Evolutionary conservation across 2,329 filamentous ascomycete genomes (phyloP).

Genomic region (Calonectria fujianensis): DNA sequence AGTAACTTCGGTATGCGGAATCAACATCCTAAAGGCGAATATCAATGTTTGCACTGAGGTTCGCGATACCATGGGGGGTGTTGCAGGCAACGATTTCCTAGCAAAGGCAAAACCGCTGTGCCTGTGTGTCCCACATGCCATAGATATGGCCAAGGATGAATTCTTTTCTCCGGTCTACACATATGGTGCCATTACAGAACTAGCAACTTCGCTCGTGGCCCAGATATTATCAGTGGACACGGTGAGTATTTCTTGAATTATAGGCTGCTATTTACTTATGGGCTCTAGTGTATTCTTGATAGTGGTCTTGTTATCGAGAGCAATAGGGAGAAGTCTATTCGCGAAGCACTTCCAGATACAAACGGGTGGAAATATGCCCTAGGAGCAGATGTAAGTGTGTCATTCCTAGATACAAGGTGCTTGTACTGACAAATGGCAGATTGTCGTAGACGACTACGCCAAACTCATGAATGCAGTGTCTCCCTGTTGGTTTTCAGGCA

Average conservation of each 20-base stretch:
- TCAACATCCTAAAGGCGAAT: neutral
- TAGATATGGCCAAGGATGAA: conserved; percentile 4
- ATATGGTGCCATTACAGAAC: neutral
- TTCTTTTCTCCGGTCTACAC: neutral
- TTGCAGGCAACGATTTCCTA: conserved; percentile 1
- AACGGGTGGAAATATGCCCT: neutral
- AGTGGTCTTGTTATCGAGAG: conserved; percentile 8
- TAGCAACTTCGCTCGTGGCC: neutral
- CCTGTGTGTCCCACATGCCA: conserved; percentile 1
- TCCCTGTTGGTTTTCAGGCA: neutral
- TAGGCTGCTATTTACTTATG: neutral
- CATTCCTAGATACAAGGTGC: neutral
- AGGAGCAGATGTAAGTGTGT: conserved; percentile 3
- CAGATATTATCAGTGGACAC: neutral
- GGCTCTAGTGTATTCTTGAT: neutral
- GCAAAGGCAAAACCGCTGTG: conserved; percentile 1
- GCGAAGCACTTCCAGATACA: neutral
- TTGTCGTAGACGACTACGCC: neutral
- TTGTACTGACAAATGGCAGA: neutral
- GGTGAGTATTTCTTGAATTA: neutral
- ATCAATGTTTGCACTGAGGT: conserved; percentile 16
- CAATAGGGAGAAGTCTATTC: neutral
- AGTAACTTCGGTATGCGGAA: conserved; percentile 12
- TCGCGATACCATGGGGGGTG: conserved; percentile 1
- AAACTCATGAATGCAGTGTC: neutral